Base-by-base conservation (phyloP, 176 grass and related monocot species). In the Calamus simplicifolius region DNA sequence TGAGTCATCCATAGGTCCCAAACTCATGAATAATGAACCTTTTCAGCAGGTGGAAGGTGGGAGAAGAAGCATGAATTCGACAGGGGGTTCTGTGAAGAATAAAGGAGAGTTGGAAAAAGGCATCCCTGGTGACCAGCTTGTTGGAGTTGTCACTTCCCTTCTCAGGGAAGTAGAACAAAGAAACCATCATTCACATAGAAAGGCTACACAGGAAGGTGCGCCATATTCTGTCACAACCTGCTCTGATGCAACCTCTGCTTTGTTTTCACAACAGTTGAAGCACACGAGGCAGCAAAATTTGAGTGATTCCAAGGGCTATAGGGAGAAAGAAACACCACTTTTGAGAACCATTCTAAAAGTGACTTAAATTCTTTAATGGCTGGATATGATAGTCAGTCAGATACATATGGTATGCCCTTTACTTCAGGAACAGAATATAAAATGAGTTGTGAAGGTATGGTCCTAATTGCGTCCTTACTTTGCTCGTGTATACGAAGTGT, bases 401-500 rank as follows among this genome's bases (percentile, higher is more conserved):
- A 97, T 85, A 91, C 81, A 6, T 97, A 85, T 27, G 65, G 57
- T 56, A 75, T 82, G 58, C 73, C 75, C 19, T 88, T 79, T 73
- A 80, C 88, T 69, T 66, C 78, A 57, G 71, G 77, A 26, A 65
- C 54, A 19, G 80, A 74, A 49, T 77, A 65, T 52, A 80, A 88
- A 61, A 58, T 74, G 38, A 85, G 70, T 25, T 88, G 87, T 56
- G 92, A 90, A 78, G 93, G 87, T 31, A 97, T 97, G 93, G 87
- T 91, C 51, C 75, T 97, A 72, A 83, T 97, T 70, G 93, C 93
- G 13, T 91, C 93, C 25, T 77, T 91, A 63, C 79, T 97, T 15
- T 97, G 93, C 75, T 97, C 93, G 12, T 97, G 84, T 53, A 90
- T 97, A 62, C 79, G 93, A 64, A 97, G 79, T 77, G 81, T 97